Evolutionary conservation across 192 early-diverging fungal species (phyloP), one percentile per base, ranked within the genome.

Genomic region (Gigaspora rosea): DNA sequence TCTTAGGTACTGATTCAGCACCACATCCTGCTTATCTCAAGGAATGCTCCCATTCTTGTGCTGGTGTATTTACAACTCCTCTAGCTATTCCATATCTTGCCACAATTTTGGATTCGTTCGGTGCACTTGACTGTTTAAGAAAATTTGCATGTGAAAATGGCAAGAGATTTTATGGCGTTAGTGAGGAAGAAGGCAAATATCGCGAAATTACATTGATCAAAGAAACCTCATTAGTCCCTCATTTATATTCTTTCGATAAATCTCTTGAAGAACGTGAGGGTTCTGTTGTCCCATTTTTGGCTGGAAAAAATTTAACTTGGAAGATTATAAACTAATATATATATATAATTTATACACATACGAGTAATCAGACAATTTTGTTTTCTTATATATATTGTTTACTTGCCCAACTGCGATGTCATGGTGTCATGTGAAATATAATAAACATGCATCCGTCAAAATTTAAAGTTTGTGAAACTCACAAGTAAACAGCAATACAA

Each of bases 1-100:
- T 99, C 87, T 84, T 99, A 12, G 97, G 97, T 22, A 97, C 95
- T 41, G 97, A 99, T 78, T 96, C 94, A 4, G 97, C 97, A 1
- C 97, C 97, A 27, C 97, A 99, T 70, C 96, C 96, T 15, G 90
- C 90, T 9, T 84, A 88, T 62, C 85, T 87, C 62, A 99, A 99
- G 82, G 95, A 99, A 80, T 90, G 90, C 27, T 88, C 91, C 13
- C 86, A 86, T 8, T 88, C 96, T 5, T 89, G 87, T 63, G 97
- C 97, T 5, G 97, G 97, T 64, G 96, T 99, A 3, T 99, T 95
- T 74, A 96, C 95, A 10, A 93, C 94, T 6, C 94, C 94, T 20
- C 85, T 95, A 47, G 86, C 95, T 4, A 73, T 95, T 33, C 93
- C 91, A 33, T 96, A 97, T 78, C 85, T 99, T 63, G 95, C 95